Percentiles rank a stretch among this genome's conserved stretches.
Conservation (phyloP, 257 asterid species). For the Scutellaria baicalensis region DNA sequence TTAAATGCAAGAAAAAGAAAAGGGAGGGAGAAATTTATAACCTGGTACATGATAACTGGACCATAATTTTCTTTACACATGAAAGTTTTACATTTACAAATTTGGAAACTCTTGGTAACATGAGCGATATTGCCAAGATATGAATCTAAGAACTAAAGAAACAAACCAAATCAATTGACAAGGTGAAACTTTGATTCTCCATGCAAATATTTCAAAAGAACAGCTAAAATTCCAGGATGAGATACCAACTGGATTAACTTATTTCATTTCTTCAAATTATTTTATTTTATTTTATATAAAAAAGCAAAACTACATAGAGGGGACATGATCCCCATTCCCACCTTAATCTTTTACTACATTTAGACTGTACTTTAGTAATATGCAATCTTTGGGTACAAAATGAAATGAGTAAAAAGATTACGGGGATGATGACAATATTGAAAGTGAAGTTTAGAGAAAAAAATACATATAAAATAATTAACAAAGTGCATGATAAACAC, state of each 20-base stretch:
- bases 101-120: not conserved
- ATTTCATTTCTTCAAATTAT: not conserved
- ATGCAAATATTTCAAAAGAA: not conserved
- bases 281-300: no score
- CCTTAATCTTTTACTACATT: no score
- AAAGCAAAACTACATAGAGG: no score
- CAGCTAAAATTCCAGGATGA: not conserved
- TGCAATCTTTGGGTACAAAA: not conserved
- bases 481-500: not conserved
- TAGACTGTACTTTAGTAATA: no score
- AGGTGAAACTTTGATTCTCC: not conserved
- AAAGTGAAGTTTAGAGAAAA: not conserved
- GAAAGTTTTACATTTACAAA: not conserved
- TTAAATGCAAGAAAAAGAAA: not conserved
- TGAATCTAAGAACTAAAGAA: not conserved
- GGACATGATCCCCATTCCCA: no score
- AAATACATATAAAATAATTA: not conserved
- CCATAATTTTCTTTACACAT: not conserved
- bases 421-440: not conserved
- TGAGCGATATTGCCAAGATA: not conserved
- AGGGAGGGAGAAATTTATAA: not conserved
- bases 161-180: not conserved
- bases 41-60: not conserved
- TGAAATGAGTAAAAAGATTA: not conserved
- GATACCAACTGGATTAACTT: not conserved